phyloP scores from a whole-genome alignment of 2,329 filamentous ascomycete genomes.

The Fusarium xylarioides region DNA sequence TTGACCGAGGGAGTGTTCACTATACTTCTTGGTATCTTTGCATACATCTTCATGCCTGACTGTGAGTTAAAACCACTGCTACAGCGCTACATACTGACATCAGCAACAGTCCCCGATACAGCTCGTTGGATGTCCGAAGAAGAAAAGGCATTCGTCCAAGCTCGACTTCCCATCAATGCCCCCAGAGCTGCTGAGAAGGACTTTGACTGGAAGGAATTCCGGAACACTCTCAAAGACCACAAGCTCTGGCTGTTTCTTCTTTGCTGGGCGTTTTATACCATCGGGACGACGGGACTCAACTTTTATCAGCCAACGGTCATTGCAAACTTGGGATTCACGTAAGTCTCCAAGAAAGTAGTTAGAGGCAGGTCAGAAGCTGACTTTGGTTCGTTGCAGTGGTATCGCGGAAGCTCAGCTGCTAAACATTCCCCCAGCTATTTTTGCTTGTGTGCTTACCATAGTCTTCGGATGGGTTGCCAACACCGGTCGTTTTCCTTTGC shows the following conservation, averaged over 20 bases:
- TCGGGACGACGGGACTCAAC: neutral
- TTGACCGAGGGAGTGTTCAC: neutral
- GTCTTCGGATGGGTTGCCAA: neutral
- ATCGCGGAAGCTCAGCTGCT: neutral
- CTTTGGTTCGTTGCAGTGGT: neutral
- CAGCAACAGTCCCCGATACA: neutral
- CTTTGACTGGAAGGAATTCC: neutral
- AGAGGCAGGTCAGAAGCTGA: fast-evolving
- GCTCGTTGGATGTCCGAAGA: neutral
- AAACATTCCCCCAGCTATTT: neutral
- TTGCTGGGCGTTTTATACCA: neutral
- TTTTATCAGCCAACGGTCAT: neutral
- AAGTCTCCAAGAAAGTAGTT: fast-evolving
- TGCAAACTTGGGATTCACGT: neutral
- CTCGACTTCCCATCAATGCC: neutral
- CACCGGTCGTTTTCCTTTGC: neutral
- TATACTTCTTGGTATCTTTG: neutral
- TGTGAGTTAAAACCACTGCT: neutral
- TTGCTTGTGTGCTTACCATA: neutral
- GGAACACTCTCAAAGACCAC: neutral
- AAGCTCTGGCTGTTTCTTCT: neutral
- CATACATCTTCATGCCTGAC: neutral
- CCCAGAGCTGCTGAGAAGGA: neutral
- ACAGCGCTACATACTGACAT: neutral
- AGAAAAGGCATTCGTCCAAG: neutral